Base-by-base conservation (phyloP, 2,329 filamentous ascomycete genomes). In the Pseudocercospora cruenta region DNA sequence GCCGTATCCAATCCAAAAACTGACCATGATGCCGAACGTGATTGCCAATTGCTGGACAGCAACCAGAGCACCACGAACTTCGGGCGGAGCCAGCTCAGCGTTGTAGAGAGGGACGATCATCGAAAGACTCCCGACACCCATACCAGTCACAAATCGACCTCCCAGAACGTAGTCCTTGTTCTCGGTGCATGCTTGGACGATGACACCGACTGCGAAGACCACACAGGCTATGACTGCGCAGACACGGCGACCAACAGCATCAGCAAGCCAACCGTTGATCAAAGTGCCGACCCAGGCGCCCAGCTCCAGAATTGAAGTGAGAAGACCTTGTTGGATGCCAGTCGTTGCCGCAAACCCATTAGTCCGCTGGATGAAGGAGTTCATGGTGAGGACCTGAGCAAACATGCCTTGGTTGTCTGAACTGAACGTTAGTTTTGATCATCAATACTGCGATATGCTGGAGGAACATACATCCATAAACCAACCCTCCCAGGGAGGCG, bases 321-420 rank as follows among this genome's bases (percentile, higher is more conserved):
- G 75, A 80, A 80, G 82, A 28, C 81, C 82, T 65, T 82, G 58
- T 53, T 49, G 39, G n/a, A 60, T 60, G n/a, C 45, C 24, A n/a
- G 60, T 54, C 12, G 28, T 39, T 19, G 64, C 28, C 28, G 26
- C 58, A 57, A 39, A 39, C n/a, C 76, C 73, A 70, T 80, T 76
- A 77, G 57, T 75, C 66, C 43, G 79, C 33, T 54, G 43, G 45
- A 62, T 77, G 67, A 84, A 85, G 1, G 80, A 78, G 4, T 76
- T 72, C 82, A 85, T 84, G 28, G 80, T 81, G 64, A 87, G 71
- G 39, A 93, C 86, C 24, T 90, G 89, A n/a, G 87, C 87, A 78
- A 91, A 91, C 80, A 91, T 89, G 71, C 90, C 90, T 76, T 91
- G 88, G 75, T 91, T 91, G 80, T 91, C 91, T n/a, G 89, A 86